Conservation (phyloP, 345 rosid genomes). For the Populus davidiana region DNA sequence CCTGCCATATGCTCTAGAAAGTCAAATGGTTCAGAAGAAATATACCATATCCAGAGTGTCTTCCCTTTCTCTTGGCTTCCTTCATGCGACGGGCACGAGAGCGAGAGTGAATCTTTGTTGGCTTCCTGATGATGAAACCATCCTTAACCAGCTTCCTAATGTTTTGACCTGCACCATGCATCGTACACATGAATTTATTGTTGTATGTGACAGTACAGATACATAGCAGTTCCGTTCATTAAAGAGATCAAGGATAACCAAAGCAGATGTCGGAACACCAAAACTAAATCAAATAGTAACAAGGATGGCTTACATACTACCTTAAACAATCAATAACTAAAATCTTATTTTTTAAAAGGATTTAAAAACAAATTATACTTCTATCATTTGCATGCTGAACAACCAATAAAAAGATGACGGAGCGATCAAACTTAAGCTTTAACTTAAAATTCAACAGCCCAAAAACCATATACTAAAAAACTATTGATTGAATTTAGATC, state of each 20-base stretch:
- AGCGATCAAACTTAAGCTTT: background rate
- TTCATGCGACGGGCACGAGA: constrained; percentile 85
- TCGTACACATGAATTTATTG: background rate
- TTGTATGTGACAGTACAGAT: background rate
- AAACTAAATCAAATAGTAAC: background rate
- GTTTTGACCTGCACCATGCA: constrained; percentile 59
- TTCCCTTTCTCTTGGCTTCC: constrained; percentile 90
- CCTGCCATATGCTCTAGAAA: background rate
- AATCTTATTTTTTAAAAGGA: too few relatives aligned
- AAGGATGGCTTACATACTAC: background rate
- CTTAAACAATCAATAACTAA: too few relatives aligned
- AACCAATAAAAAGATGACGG: background rate
- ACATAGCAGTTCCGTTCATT: background rate
- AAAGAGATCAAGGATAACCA: background rate
- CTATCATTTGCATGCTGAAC: background rate
- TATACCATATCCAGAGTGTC: constrained; percentile 94
- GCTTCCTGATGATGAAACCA: constrained; percentile 95
- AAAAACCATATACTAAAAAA: too few relatives aligned
- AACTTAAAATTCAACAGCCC: background rate
- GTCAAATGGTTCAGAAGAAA: background rate
- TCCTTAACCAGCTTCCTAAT: constrained; percentile 92
- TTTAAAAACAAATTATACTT: background rate
- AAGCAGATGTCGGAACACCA: background rate
- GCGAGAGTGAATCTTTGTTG: constrained; percentile 95
- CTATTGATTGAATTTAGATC: background rate